Conservation (phyloP, 768 basidiomycete genomes). For the Mycena rebaudengoi region DNA sequence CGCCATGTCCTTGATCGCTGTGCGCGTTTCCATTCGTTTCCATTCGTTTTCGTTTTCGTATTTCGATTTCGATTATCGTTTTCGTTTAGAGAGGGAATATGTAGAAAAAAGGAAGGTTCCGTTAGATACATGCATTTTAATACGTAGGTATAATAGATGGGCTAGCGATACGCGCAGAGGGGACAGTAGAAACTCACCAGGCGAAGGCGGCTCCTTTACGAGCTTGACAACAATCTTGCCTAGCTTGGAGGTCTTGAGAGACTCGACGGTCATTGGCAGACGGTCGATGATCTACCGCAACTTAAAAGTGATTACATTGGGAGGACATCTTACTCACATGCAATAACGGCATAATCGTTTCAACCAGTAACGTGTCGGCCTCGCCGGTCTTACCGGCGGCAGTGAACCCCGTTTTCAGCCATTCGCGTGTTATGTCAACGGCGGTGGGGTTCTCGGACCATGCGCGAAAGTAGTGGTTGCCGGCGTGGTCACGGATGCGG, state of each 20-base stretch:
- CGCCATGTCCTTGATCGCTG: conserved; percentile 96
- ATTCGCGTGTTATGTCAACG: conserved; percentile 82
- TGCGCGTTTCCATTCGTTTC: conserved; percentile 37
- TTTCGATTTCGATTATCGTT: conserved; percentile 7
- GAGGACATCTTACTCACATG: conserved; percentile 67
- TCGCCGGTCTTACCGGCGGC: conserved; percentile 44
- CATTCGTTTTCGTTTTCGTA: conserved; percentile 28
- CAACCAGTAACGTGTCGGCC: conserved; percentile 61
- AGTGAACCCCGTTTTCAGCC: conserved; percentile 77
- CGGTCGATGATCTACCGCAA: conserved; percentile 81
- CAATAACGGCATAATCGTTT: conserved; percentile 87
- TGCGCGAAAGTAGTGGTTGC: conserved; percentile 86
- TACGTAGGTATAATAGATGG: conserved; percentile 1
- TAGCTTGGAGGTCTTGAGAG: conserved; percentile 74
- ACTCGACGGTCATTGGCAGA: conserved; percentile 75
- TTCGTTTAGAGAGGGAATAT: conserved; percentile 41
- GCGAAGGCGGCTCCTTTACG: conserved; percentile 75
- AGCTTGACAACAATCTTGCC: conserved; percentile 83
- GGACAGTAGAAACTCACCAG: conserved; percentile 70
- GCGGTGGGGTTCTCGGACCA: conserved; percentile 82
- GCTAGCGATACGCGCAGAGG: conserved; percentile 19
- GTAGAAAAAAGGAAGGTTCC: conserved; percentile 47
- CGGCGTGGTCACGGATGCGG: conserved; percentile 84
- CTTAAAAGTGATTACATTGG: conserved; percentile 14
- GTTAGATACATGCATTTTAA: conserved; percentile 74